phyloP scores from a whole-genome alignment of 1,284 basidiomycete species.

The Pseudozyma thailandica region DNA sequence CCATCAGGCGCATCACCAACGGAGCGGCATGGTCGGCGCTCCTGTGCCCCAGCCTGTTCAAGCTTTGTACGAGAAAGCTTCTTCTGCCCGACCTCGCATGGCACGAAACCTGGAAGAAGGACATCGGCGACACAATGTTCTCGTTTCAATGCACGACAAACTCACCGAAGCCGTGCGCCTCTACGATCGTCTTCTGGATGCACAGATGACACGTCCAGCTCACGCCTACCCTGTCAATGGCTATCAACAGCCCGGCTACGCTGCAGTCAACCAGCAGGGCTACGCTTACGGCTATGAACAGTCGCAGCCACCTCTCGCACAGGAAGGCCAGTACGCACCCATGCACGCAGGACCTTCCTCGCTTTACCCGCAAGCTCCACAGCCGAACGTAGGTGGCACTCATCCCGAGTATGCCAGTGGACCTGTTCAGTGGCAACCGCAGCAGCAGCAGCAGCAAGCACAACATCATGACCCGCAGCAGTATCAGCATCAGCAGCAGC shows the following conservation, averaged over 20 bases:
- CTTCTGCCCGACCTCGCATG: conserved; percentile 81
- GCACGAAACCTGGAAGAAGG: conserved; percentile 86
- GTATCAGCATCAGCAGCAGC: conserved; percentile 7
- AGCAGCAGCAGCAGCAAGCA: conserved; percentile 14
- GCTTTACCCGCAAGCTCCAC: conserved; percentile 20
- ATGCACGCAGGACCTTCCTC: conserved; percentile 18
- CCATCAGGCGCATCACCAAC: conserved; percentile 49
- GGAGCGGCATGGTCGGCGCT: conserved; percentile 34
- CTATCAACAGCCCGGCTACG: conserved; percentile 11
- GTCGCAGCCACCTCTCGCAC: not conserved
- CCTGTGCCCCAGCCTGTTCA: conserved; percentile 39
- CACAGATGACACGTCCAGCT: conserved; percentile 73
- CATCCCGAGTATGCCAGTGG: conserved; percentile 5
- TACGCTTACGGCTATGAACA: conserved; percentile 29
- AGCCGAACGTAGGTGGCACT: conserved; percentile 3
- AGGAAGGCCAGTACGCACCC: conserved; percentile 9
- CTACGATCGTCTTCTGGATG: conserved; percentile 86
- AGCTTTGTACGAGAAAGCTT: conserved; percentile 85
- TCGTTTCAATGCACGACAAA: conserved; percentile 92
- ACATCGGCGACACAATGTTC: conserved; percentile 83
- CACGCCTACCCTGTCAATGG: conserved; percentile 20
- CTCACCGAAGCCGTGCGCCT: conserved; percentile 88
- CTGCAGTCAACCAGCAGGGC: conserved; percentile 3
- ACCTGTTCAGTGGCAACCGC: conserved; percentile 18
- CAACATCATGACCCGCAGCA: conserved; percentile 10